These are phyloP conservation scores for Eucalyptus sideroxylon DNA, from an alignment of 345 rosid genomes.

Conservation along the genomic window DNA sequence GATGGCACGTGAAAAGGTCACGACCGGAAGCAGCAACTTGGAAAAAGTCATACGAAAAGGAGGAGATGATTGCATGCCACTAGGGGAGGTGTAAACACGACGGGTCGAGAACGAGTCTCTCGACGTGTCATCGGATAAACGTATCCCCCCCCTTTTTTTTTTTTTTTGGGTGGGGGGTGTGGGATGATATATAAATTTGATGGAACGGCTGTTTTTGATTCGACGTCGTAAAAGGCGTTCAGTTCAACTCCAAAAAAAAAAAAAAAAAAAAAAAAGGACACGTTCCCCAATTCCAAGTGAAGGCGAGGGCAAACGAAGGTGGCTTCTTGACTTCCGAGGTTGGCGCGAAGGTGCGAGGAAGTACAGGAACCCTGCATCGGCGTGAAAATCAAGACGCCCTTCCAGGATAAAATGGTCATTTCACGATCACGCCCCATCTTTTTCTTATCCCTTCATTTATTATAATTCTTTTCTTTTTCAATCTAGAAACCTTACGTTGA, in stretches of 20 bases:
- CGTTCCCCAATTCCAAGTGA: too few species aligned
- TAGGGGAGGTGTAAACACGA: not conserved
- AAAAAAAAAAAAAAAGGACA: not conserved
- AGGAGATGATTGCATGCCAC: not conserved
- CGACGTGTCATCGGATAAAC: not conserved
- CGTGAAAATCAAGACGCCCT: not conserved
- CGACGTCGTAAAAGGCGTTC: not conserved
- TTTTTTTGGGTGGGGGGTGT: too few species aligned
- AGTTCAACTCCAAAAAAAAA: not conserved
- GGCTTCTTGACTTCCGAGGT: not conserved
- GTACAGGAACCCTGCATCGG: not conserved
- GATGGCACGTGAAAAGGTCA: not conserved
- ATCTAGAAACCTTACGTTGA: not conserved
- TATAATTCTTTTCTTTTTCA: not conserved
- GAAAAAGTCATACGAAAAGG: not conserved
- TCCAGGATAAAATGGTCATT: not conserved
- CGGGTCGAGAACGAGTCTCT: not conserved
- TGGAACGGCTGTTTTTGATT: not conserved
- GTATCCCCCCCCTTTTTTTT: not conserved
- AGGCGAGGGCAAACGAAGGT: not conserved
- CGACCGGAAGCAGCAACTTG: not conserved
- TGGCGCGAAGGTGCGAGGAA: not conserved
- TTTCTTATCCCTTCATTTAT: not conserved
- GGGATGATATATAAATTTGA: not conserved
- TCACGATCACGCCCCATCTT: accelerated